Conservation (phyloP, 108 stramenopile species). For the Skeletonema grethae region DNA sequence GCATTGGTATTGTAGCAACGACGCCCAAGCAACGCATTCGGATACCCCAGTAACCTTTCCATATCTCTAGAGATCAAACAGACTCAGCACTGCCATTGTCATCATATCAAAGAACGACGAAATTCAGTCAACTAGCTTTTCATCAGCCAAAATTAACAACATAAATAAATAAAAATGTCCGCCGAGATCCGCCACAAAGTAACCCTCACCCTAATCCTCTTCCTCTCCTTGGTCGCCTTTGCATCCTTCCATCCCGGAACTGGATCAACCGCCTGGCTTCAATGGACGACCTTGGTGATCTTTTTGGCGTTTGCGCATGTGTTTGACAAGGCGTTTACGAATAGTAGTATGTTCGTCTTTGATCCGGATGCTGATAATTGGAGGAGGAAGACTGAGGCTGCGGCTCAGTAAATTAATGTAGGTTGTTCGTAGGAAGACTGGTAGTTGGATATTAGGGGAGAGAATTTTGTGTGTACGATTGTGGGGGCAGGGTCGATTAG, state of each 20-base stretch:
- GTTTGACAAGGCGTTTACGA: conserved; percentile 82
- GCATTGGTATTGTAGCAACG: no score
- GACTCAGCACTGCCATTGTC: no score
- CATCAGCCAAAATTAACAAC: not conserved
- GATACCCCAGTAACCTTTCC: no score
- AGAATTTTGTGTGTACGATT: not conserved
- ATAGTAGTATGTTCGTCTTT: conserved; percentile 79
- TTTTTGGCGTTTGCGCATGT: conserved; percentile 66
- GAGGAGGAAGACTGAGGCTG: conserved; percentile 86
- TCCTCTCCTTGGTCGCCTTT: conserved; percentile 75
- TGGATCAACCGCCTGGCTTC: conserved; percentile 80
- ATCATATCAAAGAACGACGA: not conserved
- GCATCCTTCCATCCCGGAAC: conserved; percentile 82
- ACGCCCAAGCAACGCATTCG: no score
- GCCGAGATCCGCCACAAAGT: conserved; percentile 44
- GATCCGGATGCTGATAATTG: conserved; percentile 94
- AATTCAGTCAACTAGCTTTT: not conserved
- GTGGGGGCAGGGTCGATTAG: not conserved
- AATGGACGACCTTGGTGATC: conserved; percentile 67
- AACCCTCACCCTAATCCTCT: conserved; percentile 57
- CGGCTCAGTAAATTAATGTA: conserved; percentile 14
- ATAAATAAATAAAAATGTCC: conserved; percentile 31
- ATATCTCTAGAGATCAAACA: no score
- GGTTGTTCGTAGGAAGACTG: no score
- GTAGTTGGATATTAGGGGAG: not conserved